Evolutionary conservation across 1,284 basidiomycete species (phyloP), one percentile per base, ranked within the genome.

Genomic region (Ceratobasidium sp.): DNA sequence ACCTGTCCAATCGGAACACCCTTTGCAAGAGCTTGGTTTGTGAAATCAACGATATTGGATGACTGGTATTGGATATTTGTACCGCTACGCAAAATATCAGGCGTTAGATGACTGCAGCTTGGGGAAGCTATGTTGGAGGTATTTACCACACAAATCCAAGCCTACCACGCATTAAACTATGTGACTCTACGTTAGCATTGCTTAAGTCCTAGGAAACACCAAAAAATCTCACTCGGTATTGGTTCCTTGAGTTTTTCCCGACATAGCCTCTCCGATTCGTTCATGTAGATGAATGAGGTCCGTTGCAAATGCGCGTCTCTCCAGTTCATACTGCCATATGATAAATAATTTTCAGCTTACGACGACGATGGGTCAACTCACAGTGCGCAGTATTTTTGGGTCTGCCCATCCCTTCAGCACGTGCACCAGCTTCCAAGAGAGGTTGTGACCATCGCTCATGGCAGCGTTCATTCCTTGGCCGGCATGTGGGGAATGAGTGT

Each of bases 61-160:
- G 86, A 83, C 0, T 80, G 79, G 77, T 92, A 92, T 68, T 86
- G 87, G 34, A 92, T 87, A 8, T 88, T 88, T 39, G 90, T 87
- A 0, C 91, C 90, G 14, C 69, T 72, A 59, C 4, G n/a, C 11
- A 9, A 56, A 14, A 31, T 29, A 49, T 8, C 14, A 16, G 24
- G 11, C 29, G 5, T 29, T 34, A 16, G 16, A 34, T 39, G 24
- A 46, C 16, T 43, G 5, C n/a, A 14, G 7, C 62, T n/a, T 29
- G 4, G 6, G 22, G 13, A 5, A 13, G n/a, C n/a, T 34, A 24
- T n/a, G 39, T 48, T 51, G 11, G 19, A 46, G 0, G 16, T 22
- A 37, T 54, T 46, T 54, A 72, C 69, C 41, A 49, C 19, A 61
- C 43, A 39, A 72, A 72, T 6, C 31, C 46, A 14, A 49, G 24